Percentiles rank a stretch among this genome's conserved stretches.
Evolutionary conservation across 345 rosid species (phyloP).

Genomic region (Capsella bursapastoris): DNA sequence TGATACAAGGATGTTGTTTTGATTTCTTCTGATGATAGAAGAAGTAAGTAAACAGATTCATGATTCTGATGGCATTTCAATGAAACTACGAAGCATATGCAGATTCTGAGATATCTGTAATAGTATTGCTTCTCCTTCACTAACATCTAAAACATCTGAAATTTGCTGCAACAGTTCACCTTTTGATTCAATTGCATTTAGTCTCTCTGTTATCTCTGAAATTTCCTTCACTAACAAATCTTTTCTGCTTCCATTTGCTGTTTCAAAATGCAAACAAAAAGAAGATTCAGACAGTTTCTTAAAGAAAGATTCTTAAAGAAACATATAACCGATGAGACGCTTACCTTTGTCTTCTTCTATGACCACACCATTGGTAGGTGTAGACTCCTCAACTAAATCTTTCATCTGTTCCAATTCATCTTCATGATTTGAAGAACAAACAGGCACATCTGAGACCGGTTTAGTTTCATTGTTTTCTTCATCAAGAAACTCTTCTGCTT

Average conservation of each 20-base stretch:
- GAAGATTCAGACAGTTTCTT: constrained; percentile 19
- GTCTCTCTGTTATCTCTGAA: constrained; percentile 48
- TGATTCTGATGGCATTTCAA: constrained; percentile 45
- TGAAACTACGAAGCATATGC: constrained; percentile 52
- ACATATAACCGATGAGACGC: background rate
- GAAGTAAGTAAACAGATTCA: constrained; percentile 24
- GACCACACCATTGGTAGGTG: constrained; percentile 16
- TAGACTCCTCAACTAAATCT: constrained; percentile 31
- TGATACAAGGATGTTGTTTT: constrained; percentile 37
- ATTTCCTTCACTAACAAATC: constrained; percentile 41
- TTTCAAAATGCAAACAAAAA: background rate
- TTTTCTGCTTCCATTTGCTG: constrained; percentile 40
- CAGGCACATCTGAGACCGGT: constrained; percentile 31
- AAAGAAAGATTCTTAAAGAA: constrained; percentile 9
- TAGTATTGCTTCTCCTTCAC: constrained; percentile 50
- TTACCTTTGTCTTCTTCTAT: constrained; percentile 37
- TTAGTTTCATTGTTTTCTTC: constrained; percentile 38
- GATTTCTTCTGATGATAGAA: constrained; percentile 31
- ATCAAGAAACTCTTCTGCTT: constrained; percentile 43
- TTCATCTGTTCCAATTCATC: constrained; percentile 45
- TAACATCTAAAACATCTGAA: constrained; percentile 39
- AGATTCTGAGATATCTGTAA: constrained; percentile 53
- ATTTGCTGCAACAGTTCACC: constrained; percentile 45
- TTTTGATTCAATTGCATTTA: constrained; percentile 53
- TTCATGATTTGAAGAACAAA: constrained; percentile 33